These are phyloP conservation scores for Austroboletus niveus DNA, from an alignment of 1,284 basidiomycete species.

Conservation along the genomic window DNA sequence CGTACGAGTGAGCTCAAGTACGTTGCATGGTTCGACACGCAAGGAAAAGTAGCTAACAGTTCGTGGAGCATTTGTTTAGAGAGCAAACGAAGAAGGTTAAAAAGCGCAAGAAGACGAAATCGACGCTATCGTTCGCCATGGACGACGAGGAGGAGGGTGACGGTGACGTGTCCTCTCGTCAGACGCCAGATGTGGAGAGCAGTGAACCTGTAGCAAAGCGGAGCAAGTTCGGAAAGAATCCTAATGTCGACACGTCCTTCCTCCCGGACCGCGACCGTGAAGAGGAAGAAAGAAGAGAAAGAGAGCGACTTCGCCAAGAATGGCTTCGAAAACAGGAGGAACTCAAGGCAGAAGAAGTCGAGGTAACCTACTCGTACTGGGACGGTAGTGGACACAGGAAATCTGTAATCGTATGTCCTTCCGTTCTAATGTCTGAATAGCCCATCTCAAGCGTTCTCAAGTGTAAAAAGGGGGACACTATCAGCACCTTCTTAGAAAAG, in stretches of 20 bases:
- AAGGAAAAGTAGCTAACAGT: conserved; percentile 55
- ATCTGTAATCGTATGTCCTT: conserved; percentile 73
- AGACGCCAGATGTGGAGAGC: conserved; percentile 35
- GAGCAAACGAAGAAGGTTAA: conserved; percentile 84
- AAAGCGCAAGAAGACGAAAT: conserved; percentile 81
- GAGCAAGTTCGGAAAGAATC: conserved; percentile 89
- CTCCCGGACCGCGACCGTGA: conserved; percentile 96
- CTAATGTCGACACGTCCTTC: conserved; percentile 96
- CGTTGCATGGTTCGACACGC: conserved; percentile 1
- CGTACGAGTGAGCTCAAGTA: conserved; percentile 80
- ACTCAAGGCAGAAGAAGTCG: conserved; percentile 86
- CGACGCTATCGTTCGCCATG: conserved; percentile 87
- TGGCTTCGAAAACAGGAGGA: conserved; percentile 90
- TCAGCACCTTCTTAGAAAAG: conserved; percentile 88
- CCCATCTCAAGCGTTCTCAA: conserved; percentile 30
- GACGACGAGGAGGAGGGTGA: conserved; percentile 66
- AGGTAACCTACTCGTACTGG: conserved; percentile 96
- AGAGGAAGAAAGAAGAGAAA: conserved; percentile 82
- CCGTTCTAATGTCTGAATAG: neutral
- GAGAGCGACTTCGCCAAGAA: conserved; percentile 87
- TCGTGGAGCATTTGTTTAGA: conserved; percentile 80
- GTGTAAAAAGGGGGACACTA: conserved; percentile 98
- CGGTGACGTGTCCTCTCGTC: conserved; percentile 36
- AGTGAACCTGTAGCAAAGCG: conserved; percentile 59
- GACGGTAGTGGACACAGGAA: conserved; percentile 97